Base-by-base conservation (phyloP, 208 protist species). In the Zelonia costaricensis region DNA sequence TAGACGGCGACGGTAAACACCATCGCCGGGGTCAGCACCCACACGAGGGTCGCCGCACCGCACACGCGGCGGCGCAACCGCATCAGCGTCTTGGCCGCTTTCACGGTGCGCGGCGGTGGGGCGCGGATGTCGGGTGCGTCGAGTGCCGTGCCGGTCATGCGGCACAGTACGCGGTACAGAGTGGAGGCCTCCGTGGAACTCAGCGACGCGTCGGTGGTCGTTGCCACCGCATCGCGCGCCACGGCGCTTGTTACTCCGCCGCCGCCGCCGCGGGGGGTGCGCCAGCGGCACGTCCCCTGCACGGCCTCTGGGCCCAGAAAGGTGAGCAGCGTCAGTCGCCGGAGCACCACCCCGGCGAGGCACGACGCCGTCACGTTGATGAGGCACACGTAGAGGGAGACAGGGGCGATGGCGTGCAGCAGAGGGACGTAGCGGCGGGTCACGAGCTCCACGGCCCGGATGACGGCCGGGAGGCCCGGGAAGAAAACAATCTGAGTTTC, bases 1-100 rank as follows among this genome's bases (percentile, higher is more conserved):
- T 94, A 94, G n/a, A 76, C 44, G 30, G 60, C 79, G 16, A 90
- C 81, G 6, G 79, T 76, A 72, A 92, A 94, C 4, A 94, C 76
- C 62, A 73, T 69, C 20, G 88, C 54, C 3, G 88, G 88, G 22
- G 71, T 82, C 33, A 88, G 28, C 16, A 91, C 55, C 78, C 80
- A 92, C 33, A 86, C 44, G 16, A 92, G 52, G 38, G 69, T 51
- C 31, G 77, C 52, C 4, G 61, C 86, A 18, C 83, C 88, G 22
- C 87, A 65, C 12, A 80, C 57, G 28, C 77, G 78, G 66, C 69
- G 73, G 3, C 57, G 66, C 16, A 30, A 58, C 56, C 45, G 58
- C 35, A 51, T 30, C 22, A 1, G 20, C 16, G 36, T 28, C 35
- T 46, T 46, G 10, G 55, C 40, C 1, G 33, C 43, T 12, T 25